These are phyloP conservation scores for Typha latifolia DNA, from an alignment of 176 grass and related monocot genomes.

Conservation along the genomic window DNA sequence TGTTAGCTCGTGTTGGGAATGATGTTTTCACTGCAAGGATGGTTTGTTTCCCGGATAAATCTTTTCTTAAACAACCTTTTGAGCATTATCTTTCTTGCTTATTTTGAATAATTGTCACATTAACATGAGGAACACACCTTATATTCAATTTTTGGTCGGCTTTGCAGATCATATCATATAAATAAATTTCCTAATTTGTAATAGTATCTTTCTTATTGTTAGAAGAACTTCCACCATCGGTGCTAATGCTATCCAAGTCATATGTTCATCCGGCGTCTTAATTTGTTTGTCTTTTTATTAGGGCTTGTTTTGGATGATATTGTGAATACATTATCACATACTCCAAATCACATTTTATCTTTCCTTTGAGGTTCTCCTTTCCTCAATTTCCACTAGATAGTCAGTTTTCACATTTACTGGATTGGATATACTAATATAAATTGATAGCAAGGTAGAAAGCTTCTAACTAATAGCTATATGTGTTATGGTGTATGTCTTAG, in stretches of 20 bases:
- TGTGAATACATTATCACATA: background rate
- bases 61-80: background rate
- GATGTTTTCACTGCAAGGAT: conserved; percentile 86
- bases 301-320: background rate
- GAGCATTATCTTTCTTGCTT: background rate
- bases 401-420: background rate
- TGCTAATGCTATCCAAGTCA: background rate
- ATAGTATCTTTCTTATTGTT: too few relatives aligned
- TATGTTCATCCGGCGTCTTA: background rate
- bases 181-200: background rate
- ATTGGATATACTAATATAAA: background rate
- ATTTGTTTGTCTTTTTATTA: background rate
- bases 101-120: background rate
- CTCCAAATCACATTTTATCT: background rate
- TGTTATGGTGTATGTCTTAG: too few relatives aligned
- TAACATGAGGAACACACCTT: background rate
- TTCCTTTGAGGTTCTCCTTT: background rate
- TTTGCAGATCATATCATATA: background rate
- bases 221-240: background rate
- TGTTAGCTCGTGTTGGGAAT: conserved; percentile 71
- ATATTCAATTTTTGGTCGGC: background rate
- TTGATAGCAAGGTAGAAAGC: too few relatives aligned
- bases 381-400: too few relatives aligned
- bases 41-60: conserved; percentile 36
- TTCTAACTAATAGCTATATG: too few relatives aligned